phyloP scores from a whole-genome alignment of 176 grass and related monocot genomes.

The Eragrostis nindensis region DNA sequence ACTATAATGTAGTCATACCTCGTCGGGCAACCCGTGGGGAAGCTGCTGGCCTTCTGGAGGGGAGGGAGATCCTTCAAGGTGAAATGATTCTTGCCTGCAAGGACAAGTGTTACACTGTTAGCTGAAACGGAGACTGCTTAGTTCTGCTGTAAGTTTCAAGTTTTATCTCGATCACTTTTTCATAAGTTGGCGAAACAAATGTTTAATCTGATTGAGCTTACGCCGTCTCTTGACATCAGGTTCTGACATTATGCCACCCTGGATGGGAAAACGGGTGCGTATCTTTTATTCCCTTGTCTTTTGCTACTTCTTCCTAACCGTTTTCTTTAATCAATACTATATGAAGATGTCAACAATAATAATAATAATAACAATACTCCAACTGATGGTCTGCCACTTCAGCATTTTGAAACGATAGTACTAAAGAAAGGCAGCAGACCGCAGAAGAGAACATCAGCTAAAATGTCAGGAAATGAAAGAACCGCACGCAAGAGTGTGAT shows the following conservation, averaged over 20 bases:
- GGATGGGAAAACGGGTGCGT: conserved; percentile 13
- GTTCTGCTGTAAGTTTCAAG: neutral
- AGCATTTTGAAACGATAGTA: conserved; percentile 24
- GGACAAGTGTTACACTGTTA: conserved; percentile 18
- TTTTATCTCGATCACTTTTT: neutral
- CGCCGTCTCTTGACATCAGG: conserved; percentile 18
- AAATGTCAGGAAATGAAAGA: neutral
- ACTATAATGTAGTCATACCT: conserved; percentile 77
- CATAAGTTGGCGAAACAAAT: conserved; percentile 8
- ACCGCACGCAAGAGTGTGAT: neutral
- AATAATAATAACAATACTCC: neutral
- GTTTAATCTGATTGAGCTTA: conserved; percentile 18
- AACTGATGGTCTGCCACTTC: conserved; percentile 11
- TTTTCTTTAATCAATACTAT: conserved; percentile 29
- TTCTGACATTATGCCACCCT: conserved; percentile 31
- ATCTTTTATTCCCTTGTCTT: conserved; percentile 17
- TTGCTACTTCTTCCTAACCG: conserved; percentile 15
- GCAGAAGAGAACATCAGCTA: neutral
- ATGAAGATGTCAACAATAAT: neutral
- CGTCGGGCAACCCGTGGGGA: neutral
- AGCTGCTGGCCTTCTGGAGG: conserved; percentile 71
- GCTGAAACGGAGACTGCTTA: neutral
- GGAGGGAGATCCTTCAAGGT: conserved; percentile 38
- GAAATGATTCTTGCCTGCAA: conserved; percentile 51
- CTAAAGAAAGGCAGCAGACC: neutral